Evolutionary conservation across 306 rosid genomes (phyloP).

Genomic region (Vicia faba): DNA sequence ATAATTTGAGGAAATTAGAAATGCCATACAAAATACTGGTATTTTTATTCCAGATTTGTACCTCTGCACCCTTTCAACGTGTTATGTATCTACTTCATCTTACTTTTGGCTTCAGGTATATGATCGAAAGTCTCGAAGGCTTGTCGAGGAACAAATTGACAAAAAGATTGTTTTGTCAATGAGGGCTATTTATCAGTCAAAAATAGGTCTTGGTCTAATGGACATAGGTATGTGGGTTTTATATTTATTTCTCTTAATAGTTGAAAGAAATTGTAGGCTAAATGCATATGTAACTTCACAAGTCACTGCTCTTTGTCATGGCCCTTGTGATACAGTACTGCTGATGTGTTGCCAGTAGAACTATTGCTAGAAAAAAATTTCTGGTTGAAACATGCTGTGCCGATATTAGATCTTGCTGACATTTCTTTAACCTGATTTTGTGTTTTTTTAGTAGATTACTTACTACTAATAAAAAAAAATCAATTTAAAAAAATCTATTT

Average conservation of each 20-base stretch:
- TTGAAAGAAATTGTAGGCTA: slow-evolving; percentile 33
- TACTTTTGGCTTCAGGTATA: slow-evolving; percentile 57
- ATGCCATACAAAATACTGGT: not conserved
- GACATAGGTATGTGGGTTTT: slow-evolving; percentile 60
- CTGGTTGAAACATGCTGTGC: slow-evolving; percentile 11
- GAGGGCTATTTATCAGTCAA: slow-evolving; percentile 98
- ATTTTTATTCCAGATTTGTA: slow-evolving; percentile 15
- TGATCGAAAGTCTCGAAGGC: slow-evolving; percentile 89
- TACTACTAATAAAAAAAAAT: slow-evolving; percentile 2
- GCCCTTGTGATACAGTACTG: slow-evolving; percentile 15
- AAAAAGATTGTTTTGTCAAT: slow-evolving; percentile 86
- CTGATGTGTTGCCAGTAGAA: slow-evolving; percentile 14
- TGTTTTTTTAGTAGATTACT: not conserved
- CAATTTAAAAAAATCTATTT: slow-evolving; percentile 5
- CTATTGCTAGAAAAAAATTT: slow-evolving; percentile 7
- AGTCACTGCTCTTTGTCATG: slow-evolving; percentile 20
- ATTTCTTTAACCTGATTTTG: slow-evolving; percentile 10
- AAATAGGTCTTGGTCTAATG: slow-evolving; percentile 88
- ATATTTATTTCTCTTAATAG: not conserved
- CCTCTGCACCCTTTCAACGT: slow-evolving; percentile 3
- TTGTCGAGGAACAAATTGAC: slow-evolving; percentile 91
- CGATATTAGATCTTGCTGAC: slow-evolving; percentile 17
- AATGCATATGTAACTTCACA: slow-evolving; percentile 12
- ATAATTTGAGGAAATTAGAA: slow-evolving; percentile 28
- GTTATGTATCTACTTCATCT: slow-evolving; percentile 25